These are phyloP conservation scores for Pisolithus sp. DNA, from an alignment of 768 basidiomycete species.

Conservation along the genomic window DNA sequence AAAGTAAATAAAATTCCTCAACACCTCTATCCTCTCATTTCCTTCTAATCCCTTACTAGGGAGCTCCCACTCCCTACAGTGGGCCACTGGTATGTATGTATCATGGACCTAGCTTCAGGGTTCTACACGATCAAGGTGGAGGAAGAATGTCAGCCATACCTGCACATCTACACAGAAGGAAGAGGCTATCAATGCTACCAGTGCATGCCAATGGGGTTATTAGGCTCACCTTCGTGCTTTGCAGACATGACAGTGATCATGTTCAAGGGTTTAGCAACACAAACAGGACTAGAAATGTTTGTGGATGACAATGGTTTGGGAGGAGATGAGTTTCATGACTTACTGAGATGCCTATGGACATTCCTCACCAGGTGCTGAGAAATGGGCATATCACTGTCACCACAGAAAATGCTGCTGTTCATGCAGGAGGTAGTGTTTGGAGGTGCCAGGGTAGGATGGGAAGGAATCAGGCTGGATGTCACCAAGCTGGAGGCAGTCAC, in stretches of 20 bases:
- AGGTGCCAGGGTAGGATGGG: neutral
- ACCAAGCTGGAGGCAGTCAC: too few relatives aligned
- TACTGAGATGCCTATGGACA: slow-evolving; percentile 20
- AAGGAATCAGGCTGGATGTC: too few relatives aligned
- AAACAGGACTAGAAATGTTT: slow-evolving; percentile 25
- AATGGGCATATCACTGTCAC: neutral
- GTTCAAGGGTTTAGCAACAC: slow-evolving; percentile 22
- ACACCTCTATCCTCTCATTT: too few relatives aligned
- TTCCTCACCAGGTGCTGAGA: slow-evolving; percentile 9
- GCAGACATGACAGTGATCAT: slow-evolving; percentile 20
- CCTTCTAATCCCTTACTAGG: too few relatives aligned
- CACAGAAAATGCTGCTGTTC: slow-evolving; percentile 3
- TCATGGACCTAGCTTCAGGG: slow-evolving; percentile 35
- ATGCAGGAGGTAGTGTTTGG: slow-evolving; percentile 1
- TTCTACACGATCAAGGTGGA: slow-evolving; percentile 25
- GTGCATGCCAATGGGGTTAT: slow-evolving; percentile 37
- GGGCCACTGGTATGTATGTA: slow-evolving; percentile 30
- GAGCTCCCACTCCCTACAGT: too few relatives aligned
- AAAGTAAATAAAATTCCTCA: too few relatives aligned
- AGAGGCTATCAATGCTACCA: slow-evolving; percentile 31
- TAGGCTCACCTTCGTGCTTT: slow-evolving; percentile 33
- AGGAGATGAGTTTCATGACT: slow-evolving; percentile 27
- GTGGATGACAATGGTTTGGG: slow-evolving; percentile 34
- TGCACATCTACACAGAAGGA: slow-evolving; percentile 33
- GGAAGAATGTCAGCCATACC: slow-evolving; percentile 15